Conservation (phyloP, 371 early-diverging fungal genomes). For the Funneliformis caledonium region DNA sequence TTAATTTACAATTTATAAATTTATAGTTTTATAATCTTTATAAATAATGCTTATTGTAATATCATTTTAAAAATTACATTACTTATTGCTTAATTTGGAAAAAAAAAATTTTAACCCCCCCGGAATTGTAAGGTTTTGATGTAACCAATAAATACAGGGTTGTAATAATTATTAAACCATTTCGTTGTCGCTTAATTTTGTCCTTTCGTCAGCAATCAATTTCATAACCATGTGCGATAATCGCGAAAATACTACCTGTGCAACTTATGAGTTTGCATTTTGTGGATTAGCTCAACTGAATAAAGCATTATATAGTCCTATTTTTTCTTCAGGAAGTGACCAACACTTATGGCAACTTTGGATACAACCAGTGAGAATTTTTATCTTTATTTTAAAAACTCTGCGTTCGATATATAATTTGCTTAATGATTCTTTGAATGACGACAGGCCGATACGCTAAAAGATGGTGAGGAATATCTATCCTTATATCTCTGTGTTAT, state of each 20-base stretch:
- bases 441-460: background rate
- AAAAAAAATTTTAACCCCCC: too few relatives aligned
- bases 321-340: conserved; percentile 21
- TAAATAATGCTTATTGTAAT: too few relatives aligned
- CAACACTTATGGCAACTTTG: conserved; percentile 29
- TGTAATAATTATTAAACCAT: too few relatives aligned
- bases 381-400: background rate
- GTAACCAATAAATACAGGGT: too few relatives aligned
- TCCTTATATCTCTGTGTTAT: conserved; percentile 14
- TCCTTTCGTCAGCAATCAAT: too few relatives aligned
- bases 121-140: too few relatives aligned
- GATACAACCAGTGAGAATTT: conserved; percentile 2
- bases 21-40: too few relatives aligned
- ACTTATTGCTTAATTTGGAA: too few relatives aligned
- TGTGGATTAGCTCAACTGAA: background rate
- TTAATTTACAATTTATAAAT: too few relatives aligned
- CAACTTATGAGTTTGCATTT: background rate
- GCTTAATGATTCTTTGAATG: background rate
- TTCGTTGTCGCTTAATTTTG: too few relatives aligned
- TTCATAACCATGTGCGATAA: background rate
- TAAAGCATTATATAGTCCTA: conserved; percentile 19
- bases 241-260: conserved; percentile 1
- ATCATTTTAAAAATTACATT: too few relatives aligned
- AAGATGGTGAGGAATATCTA: conserved; percentile 15
- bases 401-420: background rate